These are phyloP conservation scores for Elaeis guineensis DNA, from an alignment of 176 grass and related monocot species.

Conservation along the genomic window DNA sequence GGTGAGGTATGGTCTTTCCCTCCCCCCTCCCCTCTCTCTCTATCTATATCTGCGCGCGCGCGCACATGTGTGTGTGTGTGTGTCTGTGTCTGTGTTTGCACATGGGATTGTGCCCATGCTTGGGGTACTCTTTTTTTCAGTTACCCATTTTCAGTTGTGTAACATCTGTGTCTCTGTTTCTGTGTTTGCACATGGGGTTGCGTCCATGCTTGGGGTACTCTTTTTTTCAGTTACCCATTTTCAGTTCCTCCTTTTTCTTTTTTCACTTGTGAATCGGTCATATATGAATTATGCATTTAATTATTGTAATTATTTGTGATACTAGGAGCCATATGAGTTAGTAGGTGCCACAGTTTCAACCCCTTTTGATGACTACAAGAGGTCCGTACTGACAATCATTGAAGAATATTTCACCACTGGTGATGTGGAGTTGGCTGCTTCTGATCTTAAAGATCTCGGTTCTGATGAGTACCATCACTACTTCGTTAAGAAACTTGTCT, in stretches of 20 bases:
- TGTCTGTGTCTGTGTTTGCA: no score
- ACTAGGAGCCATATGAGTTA: constrained; percentile 89
- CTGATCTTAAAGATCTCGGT: constrained; percentile 80
- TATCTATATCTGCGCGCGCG: background rate
- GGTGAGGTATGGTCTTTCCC: constrained; percentile 51
- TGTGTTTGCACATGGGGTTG: no score
- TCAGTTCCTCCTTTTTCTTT: no score
- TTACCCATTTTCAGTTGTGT: no score
- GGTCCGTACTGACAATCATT: constrained; percentile 52
- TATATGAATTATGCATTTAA: no score
- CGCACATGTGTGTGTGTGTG: no score
- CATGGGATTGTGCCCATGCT: no score
- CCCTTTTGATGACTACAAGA: constrained; percentile 84
- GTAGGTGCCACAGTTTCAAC: constrained; percentile 55
- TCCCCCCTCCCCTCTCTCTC: background rate
- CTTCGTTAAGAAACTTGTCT: constrained; percentile 93
- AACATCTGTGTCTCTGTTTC: no score
- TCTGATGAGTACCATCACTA: constrained; percentile 61
- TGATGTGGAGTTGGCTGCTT: constrained; percentile 62
- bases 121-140: no score
- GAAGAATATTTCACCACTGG: constrained; percentile 88
- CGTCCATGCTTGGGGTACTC: no score
- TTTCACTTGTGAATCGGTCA: no score
- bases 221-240: no score
- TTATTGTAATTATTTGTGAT: constrained; percentile 1